Percentiles rank a stretch among this genome's conserved stretches.
Evolutionary conservation across 2,329 filamentous ascomycete species (phyloP).

Genomic region (Ceratocystis smalleyi): DNA sequence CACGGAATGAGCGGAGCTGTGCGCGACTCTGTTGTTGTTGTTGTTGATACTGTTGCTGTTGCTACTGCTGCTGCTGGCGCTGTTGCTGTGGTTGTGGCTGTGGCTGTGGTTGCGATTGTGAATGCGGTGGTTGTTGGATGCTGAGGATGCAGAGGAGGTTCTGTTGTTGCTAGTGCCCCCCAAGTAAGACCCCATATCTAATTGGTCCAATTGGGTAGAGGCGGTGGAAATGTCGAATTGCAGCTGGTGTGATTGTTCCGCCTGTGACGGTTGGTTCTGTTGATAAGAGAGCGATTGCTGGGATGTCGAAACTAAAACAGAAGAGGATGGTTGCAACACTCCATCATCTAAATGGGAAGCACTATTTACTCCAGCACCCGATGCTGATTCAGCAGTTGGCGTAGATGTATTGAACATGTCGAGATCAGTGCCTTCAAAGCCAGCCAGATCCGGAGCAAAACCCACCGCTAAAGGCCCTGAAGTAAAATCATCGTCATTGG

Average conservation of each 20-base stretch:
- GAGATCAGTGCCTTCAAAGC: constrained; percentile 2
- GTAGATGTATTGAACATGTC: background rate
- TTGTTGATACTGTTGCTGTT: background rate
- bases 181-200: background rate
- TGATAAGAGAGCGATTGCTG: constrained; percentile 2
- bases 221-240: constrained; percentile 1
- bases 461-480: constrained; percentile 11
- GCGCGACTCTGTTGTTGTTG: background rate
- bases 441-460: constrained; percentile 6
- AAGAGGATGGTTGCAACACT: background rate
- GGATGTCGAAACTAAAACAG: background rate
- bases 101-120: background rate
- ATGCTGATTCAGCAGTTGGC: background rate
- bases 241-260: background rate
- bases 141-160: background rate
- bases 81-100: background rate
- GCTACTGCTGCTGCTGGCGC: background rate
- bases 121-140: background rate
- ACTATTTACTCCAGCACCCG: background rate
- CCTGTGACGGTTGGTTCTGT: background rate
- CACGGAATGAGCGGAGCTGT: background rate
- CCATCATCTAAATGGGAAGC: background rate
- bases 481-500: constrained; percentile 6
- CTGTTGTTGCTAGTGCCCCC: background rate
- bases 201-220: background rate